Percentiles rank a stretch among this genome's conserved stretches.
Conservation (phyloP, 176 grass and related monocot species). For the Alloteropsis semialata region DNA sequence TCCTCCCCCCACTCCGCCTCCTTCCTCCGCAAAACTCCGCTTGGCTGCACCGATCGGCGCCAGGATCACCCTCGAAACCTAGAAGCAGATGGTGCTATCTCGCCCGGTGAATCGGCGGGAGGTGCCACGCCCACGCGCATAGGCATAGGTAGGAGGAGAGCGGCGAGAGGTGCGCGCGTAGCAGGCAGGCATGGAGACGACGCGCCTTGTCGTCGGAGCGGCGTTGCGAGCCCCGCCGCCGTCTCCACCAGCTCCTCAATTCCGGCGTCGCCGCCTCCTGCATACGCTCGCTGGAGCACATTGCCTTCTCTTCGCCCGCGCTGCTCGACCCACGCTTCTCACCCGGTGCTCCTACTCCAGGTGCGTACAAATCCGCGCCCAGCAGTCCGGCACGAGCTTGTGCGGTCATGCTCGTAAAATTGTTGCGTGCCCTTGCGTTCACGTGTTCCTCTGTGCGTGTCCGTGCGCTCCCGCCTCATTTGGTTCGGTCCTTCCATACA, state of each 20-base stretch:
- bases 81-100: neutral
- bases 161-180: neutral
- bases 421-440: neutral
- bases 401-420: neutral
- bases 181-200: neutral
- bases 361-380: neutral
- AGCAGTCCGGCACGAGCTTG: neutral
- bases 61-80: neutral
- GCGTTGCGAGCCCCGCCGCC: neutral
- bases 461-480: neutral
- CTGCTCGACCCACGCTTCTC: neutral
- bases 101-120: neutral
- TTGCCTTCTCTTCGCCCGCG: neutral
- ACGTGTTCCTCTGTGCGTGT: neutral
- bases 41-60: neutral
- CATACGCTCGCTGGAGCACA: neutral
- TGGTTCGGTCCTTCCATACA: neutral
- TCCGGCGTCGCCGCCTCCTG: neutral
- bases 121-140: neutral
- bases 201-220: neutral
- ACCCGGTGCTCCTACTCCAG: conserved; percentile 12
- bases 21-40: neutral
- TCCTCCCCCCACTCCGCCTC: neutral
- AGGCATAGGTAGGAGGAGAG: neutral
- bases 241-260: neutral